phyloP scores from a whole-genome alignment of 257 asterid genomes.

The Nicotiana noctiflora region DNA sequence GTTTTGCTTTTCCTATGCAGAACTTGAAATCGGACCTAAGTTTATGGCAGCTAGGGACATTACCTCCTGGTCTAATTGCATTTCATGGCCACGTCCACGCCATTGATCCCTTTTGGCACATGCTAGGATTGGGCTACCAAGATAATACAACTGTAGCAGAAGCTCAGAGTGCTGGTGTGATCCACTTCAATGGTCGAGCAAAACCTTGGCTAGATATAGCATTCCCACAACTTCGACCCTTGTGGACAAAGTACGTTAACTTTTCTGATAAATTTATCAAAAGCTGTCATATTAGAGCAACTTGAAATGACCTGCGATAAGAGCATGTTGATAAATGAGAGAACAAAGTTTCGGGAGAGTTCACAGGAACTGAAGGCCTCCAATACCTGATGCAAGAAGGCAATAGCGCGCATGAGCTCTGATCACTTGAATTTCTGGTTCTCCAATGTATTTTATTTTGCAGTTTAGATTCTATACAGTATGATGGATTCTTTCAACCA shows the following conservation, averaged over 20 bases:
- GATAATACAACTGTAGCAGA: constrained; percentile 61
- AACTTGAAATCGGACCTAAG: constrained; percentile 84
- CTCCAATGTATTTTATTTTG: constrained; percentile 3
- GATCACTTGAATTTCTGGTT: constrained; percentile 29
- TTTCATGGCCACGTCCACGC: constrained; percentile 70
- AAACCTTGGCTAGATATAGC: constrained; percentile 99
- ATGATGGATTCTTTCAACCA: not conserved
- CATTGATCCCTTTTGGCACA: constrained; percentile 91
- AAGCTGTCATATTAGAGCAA: constrained; percentile 70
- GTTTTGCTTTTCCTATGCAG: constrained; percentile 32
- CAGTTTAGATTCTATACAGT: constrained; percentile 10
- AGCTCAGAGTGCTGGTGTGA: constrained; percentile 75
- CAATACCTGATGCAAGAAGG: constrained; percentile 23
- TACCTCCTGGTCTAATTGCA: constrained; percentile 92
- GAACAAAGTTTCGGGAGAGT: constrained; percentile 25
- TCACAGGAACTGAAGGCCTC: constrained; percentile 13
- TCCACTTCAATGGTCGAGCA: constrained; percentile 93
- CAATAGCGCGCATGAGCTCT: constrained; percentile 20
- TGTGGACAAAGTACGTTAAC: constrained; percentile 75
- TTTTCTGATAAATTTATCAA: constrained; percentile 74
- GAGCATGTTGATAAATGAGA: constrained; percentile 25
- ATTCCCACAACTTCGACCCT: constrained; percentile 68
- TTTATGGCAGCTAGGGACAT: constrained; percentile 95
- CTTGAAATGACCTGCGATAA: constrained; percentile 29
- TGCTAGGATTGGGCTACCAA: constrained; percentile 92